phyloP scores from a whole-genome alignment of 140 eudicot species.

The Erigeron philadelphicus region DNA sequence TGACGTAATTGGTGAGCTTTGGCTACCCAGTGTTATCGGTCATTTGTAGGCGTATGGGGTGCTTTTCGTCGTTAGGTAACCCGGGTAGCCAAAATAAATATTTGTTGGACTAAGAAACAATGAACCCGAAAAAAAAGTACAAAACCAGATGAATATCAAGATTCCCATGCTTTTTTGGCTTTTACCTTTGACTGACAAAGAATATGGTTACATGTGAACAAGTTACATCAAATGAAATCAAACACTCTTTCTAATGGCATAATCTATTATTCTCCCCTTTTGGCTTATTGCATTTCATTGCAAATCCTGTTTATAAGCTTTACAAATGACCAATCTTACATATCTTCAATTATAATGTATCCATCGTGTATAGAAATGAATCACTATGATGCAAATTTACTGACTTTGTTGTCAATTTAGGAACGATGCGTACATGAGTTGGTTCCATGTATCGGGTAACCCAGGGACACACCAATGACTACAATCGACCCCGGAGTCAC shows the following conservation, averaged over 20 bases:
- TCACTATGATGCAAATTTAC: conserved; percentile 12
- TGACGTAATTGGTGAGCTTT: too few species aligned
- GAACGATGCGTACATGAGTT: conserved; percentile 38
- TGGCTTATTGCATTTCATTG: conserved; percentile 20
- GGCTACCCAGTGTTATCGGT: too few species aligned
- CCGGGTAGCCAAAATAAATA: too few species aligned
- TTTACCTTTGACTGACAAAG: not conserved
- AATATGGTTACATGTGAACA: conserved; percentile 1
- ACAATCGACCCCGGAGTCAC: conserved; percentile 54
- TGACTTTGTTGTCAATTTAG: conserved; percentile 14
- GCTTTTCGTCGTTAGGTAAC: not conserved
- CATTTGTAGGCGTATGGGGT: too few species aligned
- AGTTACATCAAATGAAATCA: conserved; percentile 12
- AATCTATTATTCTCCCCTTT: conserved; percentile 11
- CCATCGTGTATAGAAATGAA: conserved; percentile 22
- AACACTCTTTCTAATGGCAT: not conserved
- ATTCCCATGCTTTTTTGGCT: conserved; percentile 1
- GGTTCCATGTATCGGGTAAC: conserved; percentile 56
- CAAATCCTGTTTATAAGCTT: conserved; percentile 22
- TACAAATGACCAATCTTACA: conserved; percentile 32
- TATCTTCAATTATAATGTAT: conserved; percentile 20
- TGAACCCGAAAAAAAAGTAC: too few species aligned
- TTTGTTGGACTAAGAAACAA: too few species aligned
- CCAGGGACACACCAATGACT: conserved; percentile 61
- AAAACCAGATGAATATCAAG: not conserved